phyloP scores from a whole-genome alignment of 2,329 filamentous ascomycete genomes.

The Trichoderma atrobrunneum region DNA sequence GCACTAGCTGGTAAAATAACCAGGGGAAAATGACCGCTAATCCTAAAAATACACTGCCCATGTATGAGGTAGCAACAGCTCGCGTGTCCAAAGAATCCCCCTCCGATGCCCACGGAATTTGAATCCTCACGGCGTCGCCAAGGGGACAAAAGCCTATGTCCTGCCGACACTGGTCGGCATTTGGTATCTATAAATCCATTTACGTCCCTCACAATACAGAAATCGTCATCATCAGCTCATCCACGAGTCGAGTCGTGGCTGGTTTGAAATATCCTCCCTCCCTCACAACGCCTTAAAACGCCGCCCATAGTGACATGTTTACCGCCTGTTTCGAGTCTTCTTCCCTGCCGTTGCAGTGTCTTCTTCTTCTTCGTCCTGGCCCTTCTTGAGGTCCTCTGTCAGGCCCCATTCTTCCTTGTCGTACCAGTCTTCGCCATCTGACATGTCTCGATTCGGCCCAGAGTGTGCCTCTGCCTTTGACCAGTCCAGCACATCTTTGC shows the following conservation, averaged over 20 bases:
- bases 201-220: neutral
- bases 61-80: neutral
- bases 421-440: constrained; percentile 87
- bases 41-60: constrained; percentile 8
- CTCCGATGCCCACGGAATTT: neutral
- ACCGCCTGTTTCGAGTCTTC: constrained; percentile 58
- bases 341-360: constrained; percentile 59
- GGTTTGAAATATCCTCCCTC: neutral
- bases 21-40: neutral
- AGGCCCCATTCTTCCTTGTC: constrained; percentile 78
- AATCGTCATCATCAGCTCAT: constrained; percentile 28
- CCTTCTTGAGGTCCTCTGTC: constrained; percentile 73
- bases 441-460: constrained; percentile 68
- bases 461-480: constrained; percentile 74
- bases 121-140: neutral
- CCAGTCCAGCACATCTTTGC: constrained; percentile 70
- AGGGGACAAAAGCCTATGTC: neutral
- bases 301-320: constrained; percentile 16
- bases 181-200: constrained; percentile 16
- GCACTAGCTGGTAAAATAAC: neutral
- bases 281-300: constrained; percentile 15
- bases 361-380: constrained; percentile 79
- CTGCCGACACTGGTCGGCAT: neutral
- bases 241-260: constrained; percentile 8
- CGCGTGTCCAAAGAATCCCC: neutral